Conservation (phyloP, 495 filamentous ascomycete genomes). For the Hypoxylon trugodes region DNA sequence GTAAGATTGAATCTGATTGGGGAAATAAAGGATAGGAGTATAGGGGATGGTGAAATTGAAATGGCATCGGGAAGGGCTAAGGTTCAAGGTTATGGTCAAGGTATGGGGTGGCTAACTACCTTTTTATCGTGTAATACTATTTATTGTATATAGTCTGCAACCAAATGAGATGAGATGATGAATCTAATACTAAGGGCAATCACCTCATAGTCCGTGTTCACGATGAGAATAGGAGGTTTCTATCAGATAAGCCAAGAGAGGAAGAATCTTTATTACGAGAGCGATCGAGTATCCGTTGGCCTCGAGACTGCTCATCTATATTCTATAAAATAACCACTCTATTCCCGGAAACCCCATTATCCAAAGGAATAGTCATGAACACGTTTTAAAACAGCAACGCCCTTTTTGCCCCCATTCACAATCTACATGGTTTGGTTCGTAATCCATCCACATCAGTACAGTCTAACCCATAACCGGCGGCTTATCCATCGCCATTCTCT, state of each 20-base stretch:
- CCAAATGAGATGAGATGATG: no score
- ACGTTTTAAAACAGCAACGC: background rate
- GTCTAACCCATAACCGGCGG: slow-evolving; percentile 6
- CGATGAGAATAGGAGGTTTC: no score
- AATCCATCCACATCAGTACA: background rate
- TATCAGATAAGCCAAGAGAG: background rate
- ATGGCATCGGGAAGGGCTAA: background rate
- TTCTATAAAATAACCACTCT: background rate
- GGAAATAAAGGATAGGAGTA: background rate
- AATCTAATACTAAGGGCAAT: no score
- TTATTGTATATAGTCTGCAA: no score
- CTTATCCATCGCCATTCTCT: slow-evolving; percentile 39
- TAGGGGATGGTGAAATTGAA: background rate
- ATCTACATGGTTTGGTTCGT: slow-evolving; percentile 5
- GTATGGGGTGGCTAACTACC: no score
- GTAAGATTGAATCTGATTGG: background rate
- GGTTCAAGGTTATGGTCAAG: background rate
- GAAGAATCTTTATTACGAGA: background rate
- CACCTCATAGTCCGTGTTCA: no score
- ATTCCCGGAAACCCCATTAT: background rate
- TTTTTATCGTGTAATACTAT: no score
- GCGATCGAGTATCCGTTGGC: background rate
- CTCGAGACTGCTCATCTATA: slow-evolving; percentile 10
- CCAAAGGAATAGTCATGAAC: background rate
- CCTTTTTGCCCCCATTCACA: background rate